These are phyloP conservation scores for Colletotrichum spaethianum DNA, from an alignment of 2,329 filamentous ascomycete genomes.

Conservation along the genomic window DNA sequence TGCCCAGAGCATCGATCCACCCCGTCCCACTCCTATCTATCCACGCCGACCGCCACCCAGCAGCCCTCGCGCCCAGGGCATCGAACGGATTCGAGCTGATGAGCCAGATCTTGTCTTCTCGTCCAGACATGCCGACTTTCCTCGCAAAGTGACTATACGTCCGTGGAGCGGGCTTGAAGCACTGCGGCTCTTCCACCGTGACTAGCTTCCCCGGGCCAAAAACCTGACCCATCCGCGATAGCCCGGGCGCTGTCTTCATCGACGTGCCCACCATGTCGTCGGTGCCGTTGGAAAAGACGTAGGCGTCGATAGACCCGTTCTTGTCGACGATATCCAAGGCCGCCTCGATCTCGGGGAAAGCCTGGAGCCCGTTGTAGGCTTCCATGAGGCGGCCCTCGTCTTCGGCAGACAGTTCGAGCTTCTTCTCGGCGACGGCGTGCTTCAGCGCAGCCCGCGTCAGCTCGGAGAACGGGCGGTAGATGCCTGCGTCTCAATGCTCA, in stretches of 20 bases:
- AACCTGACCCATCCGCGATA: slow-evolving; percentile 61
- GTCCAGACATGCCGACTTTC: slow-evolving; percentile 60
- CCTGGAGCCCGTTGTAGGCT: slow-evolving; percentile 74
- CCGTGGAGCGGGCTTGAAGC: slow-evolving; percentile 76
- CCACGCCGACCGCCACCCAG: slow-evolving; percentile 76
- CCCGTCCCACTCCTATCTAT: slow-evolving; percentile 74
- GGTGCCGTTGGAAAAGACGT: slow-evolving; percentile 81
- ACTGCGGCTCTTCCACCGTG: slow-evolving; percentile 71
- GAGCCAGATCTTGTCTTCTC: slow-evolving; percentile 72
- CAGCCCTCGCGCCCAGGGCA: slow-evolving; percentile 72
- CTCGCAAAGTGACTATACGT: slow-evolving; percentile 73
- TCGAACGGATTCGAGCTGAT: slow-evolving; percentile 83
- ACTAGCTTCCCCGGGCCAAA: slow-evolving; percentile 65
- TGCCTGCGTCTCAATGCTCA: slow-evolving; percentile 56
- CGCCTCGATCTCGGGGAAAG: slow-evolving; percentile 74
- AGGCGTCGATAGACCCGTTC: slow-evolving; percentile 61
- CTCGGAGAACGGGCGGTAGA: slow-evolving; percentile 73
- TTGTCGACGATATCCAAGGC: slow-evolving; percentile 64
- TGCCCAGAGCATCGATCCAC: slow-evolving; percentile 75
- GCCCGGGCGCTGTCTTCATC: slow-evolving; percentile 68
- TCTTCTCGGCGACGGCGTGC: slow-evolving; percentile 75
- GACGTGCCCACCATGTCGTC: slow-evolving; percentile 73
- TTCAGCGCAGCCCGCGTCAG: slow-evolving; percentile 73
- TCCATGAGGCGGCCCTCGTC: slow-evolving; percentile 69
- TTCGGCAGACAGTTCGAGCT: slow-evolving; percentile 58